Evolutionary conservation across 2,329 filamentous ascomycete genomes (phyloP).

Genomic region (Pseudogymnoascus sp.): DNA sequence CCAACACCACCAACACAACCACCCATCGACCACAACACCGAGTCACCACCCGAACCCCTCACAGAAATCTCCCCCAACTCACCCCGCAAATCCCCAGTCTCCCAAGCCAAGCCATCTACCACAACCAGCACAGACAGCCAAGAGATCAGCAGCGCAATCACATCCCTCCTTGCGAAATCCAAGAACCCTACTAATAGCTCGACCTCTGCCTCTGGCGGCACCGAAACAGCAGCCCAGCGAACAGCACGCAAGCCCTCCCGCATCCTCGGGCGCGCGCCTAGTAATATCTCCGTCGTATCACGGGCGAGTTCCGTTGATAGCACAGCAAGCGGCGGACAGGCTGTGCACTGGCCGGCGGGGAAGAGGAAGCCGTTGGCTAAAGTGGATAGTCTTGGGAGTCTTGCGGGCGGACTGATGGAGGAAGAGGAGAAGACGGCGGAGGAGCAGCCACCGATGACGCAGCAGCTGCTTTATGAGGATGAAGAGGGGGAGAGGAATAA

Average conservation of each 20-base stretch:
- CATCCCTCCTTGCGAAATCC: conserved; percentile 25
- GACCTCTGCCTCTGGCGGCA: neutral
- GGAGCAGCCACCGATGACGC: conserved; percentile 23
- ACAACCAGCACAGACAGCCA: conserved; percentile 2
- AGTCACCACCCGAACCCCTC: conserved; percentile 8
- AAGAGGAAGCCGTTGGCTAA: conserved; percentile 17
- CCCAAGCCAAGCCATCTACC: conserved; percentile 3
- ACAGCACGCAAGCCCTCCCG: conserved; percentile 4
- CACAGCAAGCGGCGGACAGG: conserved; percentile 23
- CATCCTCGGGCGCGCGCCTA: conserved; percentile 50
- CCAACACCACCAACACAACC: neutral
- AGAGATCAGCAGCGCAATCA: conserved; percentile 18
- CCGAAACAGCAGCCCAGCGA: conserved; percentile 11
- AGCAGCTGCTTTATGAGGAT: conserved; percentile 27
- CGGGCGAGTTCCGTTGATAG: conserved; percentile 34
- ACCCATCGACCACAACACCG: neutral
- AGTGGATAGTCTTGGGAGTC: conserved; percentile 20
- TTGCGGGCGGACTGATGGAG: neutral
- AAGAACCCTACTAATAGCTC: conserved; percentile 16
- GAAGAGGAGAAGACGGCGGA: conserved; percentile 12
- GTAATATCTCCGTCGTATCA: conserved; percentile 43
- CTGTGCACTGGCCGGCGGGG: conserved; percentile 21
- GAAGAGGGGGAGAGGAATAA: conserved; percentile 23
- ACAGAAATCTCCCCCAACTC: conserved; percentile 20
- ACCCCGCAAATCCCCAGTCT: conserved; percentile 13